Conservation (phyloP, 1,139 yeast species). For the Petasospora fabianii region DNA sequence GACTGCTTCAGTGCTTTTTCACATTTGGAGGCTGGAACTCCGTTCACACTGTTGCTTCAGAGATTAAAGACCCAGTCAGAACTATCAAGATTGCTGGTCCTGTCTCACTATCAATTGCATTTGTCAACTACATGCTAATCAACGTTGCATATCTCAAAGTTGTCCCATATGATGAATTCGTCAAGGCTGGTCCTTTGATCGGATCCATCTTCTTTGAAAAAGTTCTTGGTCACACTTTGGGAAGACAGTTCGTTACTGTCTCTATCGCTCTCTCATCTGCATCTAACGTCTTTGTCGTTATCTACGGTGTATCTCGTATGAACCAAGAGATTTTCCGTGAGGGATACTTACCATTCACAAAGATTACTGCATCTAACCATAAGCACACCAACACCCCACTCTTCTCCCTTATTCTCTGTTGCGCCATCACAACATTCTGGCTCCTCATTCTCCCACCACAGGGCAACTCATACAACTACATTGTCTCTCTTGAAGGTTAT, state of each 20-base stretch:
- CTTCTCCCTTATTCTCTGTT: conserved; percentile 37
- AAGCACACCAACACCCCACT: conserved; percentile 53
- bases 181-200: conserved; percentile 51
- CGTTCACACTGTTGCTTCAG: conserved; percentile 59
- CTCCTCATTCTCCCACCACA: conserved; percentile 43
- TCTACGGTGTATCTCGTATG: conserved; percentile 56
- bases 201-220: conserved; percentile 58
- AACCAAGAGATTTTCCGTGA: conserved; percentile 64
- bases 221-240: conserved; percentile 49
- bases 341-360: conserved; percentile 55
- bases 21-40: conserved; percentile 65
- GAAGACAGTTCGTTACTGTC: conserved; percentile 50
- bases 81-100: conserved; percentile 64
- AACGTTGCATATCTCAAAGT: conserved; percentile 56
- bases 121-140: conserved; percentile 49
- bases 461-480: conserved; percentile 53
- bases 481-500: conserved; percentile 57
- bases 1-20: conserved; percentile 56
- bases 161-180: conserved; percentile 50
- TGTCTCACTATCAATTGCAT: conserved; percentile 43
- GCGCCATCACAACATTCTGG: conserved; percentile 34
- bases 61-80: conserved; percentile 53
- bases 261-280: conserved; percentile 59
- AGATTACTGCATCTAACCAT: conserved; percentile 50
- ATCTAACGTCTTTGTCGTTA: conserved; percentile 60